These are phyloP conservation scores for Candida tetrigidarum DNA, from an alignment of 1,139 yeast genomes.

Conservation along the genomic window DNA sequence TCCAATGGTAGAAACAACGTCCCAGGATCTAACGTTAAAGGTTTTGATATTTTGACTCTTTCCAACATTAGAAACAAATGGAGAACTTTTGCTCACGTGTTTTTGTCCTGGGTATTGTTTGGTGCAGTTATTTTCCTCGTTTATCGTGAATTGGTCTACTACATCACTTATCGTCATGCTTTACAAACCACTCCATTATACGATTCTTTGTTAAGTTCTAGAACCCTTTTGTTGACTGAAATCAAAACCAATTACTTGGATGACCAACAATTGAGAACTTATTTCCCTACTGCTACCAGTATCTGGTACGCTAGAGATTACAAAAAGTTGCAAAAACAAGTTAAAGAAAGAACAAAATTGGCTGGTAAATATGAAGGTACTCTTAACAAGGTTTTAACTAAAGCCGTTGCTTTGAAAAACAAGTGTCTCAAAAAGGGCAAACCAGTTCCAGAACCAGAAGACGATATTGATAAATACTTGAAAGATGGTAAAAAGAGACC, in stretches of 20 bases:
- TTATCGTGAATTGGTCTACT: slow-evolving; percentile 73
- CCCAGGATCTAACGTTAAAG: slow-evolving; percentile 37
- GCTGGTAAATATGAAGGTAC: slow-evolving; percentile 63
- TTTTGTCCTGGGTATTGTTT: slow-evolving; percentile 70
- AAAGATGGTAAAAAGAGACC: slow-evolving; percentile 69
- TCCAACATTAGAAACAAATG: slow-evolving; percentile 64
- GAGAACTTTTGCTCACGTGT: slow-evolving; percentile 73
- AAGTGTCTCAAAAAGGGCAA: slow-evolving; percentile 63
- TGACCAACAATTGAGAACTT: slow-evolving; percentile 55
- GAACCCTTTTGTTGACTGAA: slow-evolving; percentile 71
- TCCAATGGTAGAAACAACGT: slow-evolving; percentile 59
- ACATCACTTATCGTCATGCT: slow-evolving; percentile 67
- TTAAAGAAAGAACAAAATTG: slow-evolving; percentile 58
- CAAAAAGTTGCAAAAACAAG: slow-evolving; percentile 52
- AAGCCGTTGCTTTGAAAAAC: slow-evolving; percentile 57
- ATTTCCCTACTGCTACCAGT: slow-evolving; percentile 63
- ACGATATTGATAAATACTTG: slow-evolving; percentile 59
- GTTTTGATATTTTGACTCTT: slow-evolving; percentile 63
- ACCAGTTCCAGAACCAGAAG: slow-evolving; percentile 56
- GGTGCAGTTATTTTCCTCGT: slow-evolving; percentile 62
- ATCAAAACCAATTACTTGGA: slow-evolving; percentile 51
- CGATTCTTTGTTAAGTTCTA: slow-evolving; percentile 65
- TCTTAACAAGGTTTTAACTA: slow-evolving; percentile 55
- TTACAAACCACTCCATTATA: slow-evolving; percentile 72
- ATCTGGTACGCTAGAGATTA: slow-evolving; percentile 70